A percentile compares a stretch with the other conserved stretches of the same genome.
Conservation (phyloP, 306 rosid genomes). For the Vicia villosa region DNA sequence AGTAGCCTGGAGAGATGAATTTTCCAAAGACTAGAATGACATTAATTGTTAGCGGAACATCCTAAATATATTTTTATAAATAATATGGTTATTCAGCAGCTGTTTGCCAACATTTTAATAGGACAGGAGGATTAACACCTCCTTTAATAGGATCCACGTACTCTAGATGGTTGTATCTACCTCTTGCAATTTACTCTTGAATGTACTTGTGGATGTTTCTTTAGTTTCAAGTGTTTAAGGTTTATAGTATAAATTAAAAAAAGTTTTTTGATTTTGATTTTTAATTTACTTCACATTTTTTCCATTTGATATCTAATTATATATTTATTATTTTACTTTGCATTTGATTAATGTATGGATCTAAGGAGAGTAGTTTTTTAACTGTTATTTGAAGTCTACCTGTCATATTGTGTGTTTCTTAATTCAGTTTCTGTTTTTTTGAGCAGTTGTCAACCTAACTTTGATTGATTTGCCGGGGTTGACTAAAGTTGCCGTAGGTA, state of each 20-base stretch:
- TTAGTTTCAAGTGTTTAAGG: constrained; percentile 6
- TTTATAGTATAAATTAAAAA: background rate
- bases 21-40: background rate
- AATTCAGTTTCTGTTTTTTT: constrained; percentile 33
- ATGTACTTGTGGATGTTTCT: background rate
- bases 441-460: constrained; percentile 95
- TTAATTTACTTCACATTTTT: background rate
- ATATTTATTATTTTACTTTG: background rate
- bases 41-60: background rate
- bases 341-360: constrained; percentile 17
- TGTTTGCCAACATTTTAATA: constrained; percentile 2
- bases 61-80: background rate
- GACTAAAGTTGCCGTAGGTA: constrained; percentile 97
- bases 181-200: constrained; percentile 1
- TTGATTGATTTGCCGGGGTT: constrained; percentile 93
- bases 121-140: background rate
- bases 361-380: constrained; percentile 11
- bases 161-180: background rate
- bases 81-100: constrained; percentile 7
- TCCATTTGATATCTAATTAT: constrained; percentile 10
- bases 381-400: constrained; percentile 21
- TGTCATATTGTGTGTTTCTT: constrained; percentile 20
- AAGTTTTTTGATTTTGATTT: constrained; percentile 1
- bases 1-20: constrained; percentile 1
- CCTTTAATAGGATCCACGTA: background rate